Evolutionary conservation across 2,329 filamentous ascomycete species (phyloP).

Genomic region (Pseudogymnoascus sp.): DNA sequence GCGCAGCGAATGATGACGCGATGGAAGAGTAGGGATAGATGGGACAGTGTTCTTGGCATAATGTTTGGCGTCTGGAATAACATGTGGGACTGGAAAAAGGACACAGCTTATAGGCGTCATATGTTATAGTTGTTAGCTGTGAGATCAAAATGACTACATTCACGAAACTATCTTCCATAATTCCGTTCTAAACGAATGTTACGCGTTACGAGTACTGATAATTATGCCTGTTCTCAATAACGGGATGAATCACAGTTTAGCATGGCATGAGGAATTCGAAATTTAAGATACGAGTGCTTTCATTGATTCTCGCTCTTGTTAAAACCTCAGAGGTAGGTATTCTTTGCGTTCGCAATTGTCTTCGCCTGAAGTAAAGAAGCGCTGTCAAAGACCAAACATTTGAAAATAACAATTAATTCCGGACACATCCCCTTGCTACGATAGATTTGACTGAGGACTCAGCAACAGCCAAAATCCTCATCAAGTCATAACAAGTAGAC

Average conservation of each 20-base stretch:
- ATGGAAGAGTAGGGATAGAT: slow-evolving; percentile 24
- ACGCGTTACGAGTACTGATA: no score
- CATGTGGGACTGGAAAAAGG: slow-evolving; percentile 9
- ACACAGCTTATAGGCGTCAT: slow-evolving; percentile 8
- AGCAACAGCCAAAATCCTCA: slow-evolving; percentile 6
- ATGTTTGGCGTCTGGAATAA: slow-evolving; percentile 8
- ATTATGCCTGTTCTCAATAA: neutral
- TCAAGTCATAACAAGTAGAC: slow-evolving; percentile 8
- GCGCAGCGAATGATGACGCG: slow-evolving; percentile 20
- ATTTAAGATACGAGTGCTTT: slow-evolving; percentile 1
- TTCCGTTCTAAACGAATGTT: neutral
- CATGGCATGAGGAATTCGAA: neutral
- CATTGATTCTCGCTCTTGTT: slow-evolving; percentile 6
- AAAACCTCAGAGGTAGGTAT: slow-evolving; percentile 8
- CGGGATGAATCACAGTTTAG: neutral
- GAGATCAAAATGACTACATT: slow-evolving; percentile 8
- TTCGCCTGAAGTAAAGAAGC: neutral
- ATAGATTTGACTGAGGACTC: slow-evolving; percentile 9
- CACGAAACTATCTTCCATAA: neutral
- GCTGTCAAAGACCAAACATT: slow-evolving; percentile 7
- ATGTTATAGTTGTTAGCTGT: slow-evolving; percentile 9
- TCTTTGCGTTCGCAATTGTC: slow-evolving; percentile 6
- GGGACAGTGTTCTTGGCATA: slow-evolving; percentile 8
- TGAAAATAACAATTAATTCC: slow-evolving; percentile 9
- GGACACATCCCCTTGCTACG: slow-evolving; percentile 5